Conservation (phyloP, 441 rosid species). For the Mallotus japonicus region DNA sequence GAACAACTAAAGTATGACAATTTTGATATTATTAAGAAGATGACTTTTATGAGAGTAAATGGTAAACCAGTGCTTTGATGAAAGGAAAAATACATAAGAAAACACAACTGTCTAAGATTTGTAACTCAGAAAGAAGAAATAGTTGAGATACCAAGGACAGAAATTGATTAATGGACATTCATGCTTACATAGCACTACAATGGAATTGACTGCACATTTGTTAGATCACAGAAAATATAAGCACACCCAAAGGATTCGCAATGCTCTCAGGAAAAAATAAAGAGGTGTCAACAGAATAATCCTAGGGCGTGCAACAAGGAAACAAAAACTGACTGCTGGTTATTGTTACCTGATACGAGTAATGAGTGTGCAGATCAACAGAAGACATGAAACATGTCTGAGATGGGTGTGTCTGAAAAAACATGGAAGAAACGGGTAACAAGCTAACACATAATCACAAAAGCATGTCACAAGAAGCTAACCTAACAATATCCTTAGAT, state of each 20-base stretch:
- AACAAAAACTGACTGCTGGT: background rate
- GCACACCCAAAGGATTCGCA: background rate
- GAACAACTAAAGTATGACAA: background rate
- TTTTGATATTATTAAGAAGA: background rate
- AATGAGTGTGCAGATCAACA: conserved; percentile 96
- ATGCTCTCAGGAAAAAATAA: background rate
- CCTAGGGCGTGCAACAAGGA: background rate
- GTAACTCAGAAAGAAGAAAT: background rate
- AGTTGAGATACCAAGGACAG: background rate
- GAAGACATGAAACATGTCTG: conserved; percentile 99
- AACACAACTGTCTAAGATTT: background rate
- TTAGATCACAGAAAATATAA: background rate
- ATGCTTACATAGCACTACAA: background rate
- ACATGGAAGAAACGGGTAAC: conserved; percentile 22
- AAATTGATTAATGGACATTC: background rate
- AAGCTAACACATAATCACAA: background rate
- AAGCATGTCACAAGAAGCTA: background rate
- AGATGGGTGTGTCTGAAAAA: conserved; percentile 88
- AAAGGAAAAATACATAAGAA: background rate
- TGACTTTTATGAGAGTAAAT: background rate
- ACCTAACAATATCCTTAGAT: background rate
- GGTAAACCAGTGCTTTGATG: background rate
- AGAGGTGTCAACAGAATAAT: background rate
- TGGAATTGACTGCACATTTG: conserved; percentile 2
- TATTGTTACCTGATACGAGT: conserved; percentile 74